Evolutionary conservation across 805 yeast genomes (phyloP), one percentile per base, ranked within the genome.

Genomic region (Myxozyma sirexii): DNA sequence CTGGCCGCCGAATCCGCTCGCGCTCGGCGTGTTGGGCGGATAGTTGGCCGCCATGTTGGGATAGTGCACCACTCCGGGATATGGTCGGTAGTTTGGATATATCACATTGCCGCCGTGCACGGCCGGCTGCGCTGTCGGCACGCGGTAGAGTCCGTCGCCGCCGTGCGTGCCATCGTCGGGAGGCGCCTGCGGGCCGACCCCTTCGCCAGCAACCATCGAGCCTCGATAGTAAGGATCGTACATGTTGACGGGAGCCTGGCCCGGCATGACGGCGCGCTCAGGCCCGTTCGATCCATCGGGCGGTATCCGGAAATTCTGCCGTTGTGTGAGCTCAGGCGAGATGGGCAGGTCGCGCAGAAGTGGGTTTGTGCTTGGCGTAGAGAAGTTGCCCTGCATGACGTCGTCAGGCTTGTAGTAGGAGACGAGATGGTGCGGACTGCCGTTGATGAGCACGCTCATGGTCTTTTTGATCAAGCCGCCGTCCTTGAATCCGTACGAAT

Each of bases 391-490:
- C 35, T 77, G 75, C 53, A 82, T 69, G 3, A 90, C 94, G 71
- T 92, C 97, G 21, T 82, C 82, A 0, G 90, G 86, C 31, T 82
- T 77, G 70, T 90, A 92, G 73, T 92, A 92, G 7, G 92, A 84
- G 2, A 92, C 84, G 57, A 92, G 73, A 69, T 93, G 97, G 57
- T 69, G 72, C 5, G 67, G 68, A 31, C 67, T 60, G 21, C 74
- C 73, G 23, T 74, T 72, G 15, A 87, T 73, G n/a, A 84, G 80
- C 26, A 90, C 77, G 0, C 90, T 83, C 61, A 90, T 76, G 0
- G 97, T 89, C 72, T 91, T 90, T 72, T 92, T 92, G 60, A 90
- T 83, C 47, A 92, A 77, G 0, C 97, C 97, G 46, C 80, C 79
- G 48, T 82, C 85, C 68, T 85, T 85, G 69, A 85, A 86, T 12